Evolutionary conservation across 805 yeast genomes (phyloP).

Genomic region (Cyberlindnera euphorbiae): DNA sequence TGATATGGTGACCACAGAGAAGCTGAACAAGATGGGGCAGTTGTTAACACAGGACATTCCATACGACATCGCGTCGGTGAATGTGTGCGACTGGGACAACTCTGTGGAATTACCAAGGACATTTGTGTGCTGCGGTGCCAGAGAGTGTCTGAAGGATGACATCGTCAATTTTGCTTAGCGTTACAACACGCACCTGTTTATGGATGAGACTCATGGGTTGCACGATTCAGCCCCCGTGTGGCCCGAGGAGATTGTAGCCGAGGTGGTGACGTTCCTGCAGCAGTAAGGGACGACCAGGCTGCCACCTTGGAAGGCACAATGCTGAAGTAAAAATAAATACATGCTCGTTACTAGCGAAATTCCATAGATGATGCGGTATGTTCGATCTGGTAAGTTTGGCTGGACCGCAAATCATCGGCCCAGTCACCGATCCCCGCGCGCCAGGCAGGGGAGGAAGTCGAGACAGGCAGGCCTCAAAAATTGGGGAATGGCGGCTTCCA

Average conservation of each 20-base stretch:
- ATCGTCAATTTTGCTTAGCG: conserved; percentile 1
- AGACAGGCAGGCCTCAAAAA: too few species aligned
- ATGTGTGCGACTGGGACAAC: conserved; percentile 1
- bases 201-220: background rate
- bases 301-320: too few species aligned
- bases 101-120: conserved; percentile 3
- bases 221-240: conserved; percentile 3
- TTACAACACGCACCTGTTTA: background rate
- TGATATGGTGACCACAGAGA: conserved; percentile 4
- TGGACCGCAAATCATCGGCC: too few species aligned
- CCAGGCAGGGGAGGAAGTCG: too few species aligned
- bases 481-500: too few species aligned
- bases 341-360: too few species aligned
- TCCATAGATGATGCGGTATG: too few species aligned
- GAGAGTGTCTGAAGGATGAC: conserved; percentile 14
- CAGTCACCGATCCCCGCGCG: too few species aligned
- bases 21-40: conserved; percentile 3
- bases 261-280: background rate
- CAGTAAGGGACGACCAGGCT: too few species aligned
- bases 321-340: too few species aligned
- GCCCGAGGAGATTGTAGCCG: conserved; percentile 1
- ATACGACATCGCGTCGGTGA: conserved; percentile 1
- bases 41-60: background rate
- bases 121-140: conserved; percentile 7
- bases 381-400: too few species aligned